Evolutionary conservation across 2,329 filamentous ascomycete genomes (phyloP), one percentile per base, ranked within the genome.

Genomic region (Penicillium palitans): DNA sequence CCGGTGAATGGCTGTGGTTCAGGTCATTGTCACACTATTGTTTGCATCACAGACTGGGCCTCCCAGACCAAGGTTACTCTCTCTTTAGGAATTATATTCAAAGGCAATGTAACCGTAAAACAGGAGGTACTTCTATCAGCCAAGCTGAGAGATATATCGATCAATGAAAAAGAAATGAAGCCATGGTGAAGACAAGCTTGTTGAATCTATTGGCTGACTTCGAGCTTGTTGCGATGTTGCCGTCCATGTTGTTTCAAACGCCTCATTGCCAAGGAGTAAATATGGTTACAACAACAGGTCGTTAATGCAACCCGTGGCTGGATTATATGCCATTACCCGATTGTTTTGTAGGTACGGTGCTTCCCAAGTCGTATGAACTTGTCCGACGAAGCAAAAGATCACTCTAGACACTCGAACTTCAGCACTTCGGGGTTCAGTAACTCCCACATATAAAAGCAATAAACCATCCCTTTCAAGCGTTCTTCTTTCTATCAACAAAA

Each of bases 61-160:
- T 25, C 48, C 51, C 42, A 52, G 50, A 19, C 47, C 25, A 53
- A 52, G 42, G 63, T 64, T 58, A 58, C 61, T 29, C 31, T 57
- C 9, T 40, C 12, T 48, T 24, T 39, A 41, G 15, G 12, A 29
- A 42, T 37, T 50, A 53, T 51, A 29, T 45, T 29, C 3, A 35
- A 10, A 40, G 13, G 24, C 41, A 57, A 66, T 66, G 65, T 65
- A 67, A 66, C 62, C 45, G 54, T 60, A 48, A 21, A 65, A 50
- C 58, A 57, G 35, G 29, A 19, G 12, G 35, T 3, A 33, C 35
- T 37, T 44, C n/a, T 33, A 31, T 46, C 27, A 15, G 24, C 52
- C 37, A 51, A 52, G 19, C 47, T 19, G 57, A 66, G 59, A 61
- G 50, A 62, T 52, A 35, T 52, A 45, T 56, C 19, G 31, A 55